Percentiles rank a stretch among this genome's conserved stretches.
phyloP scores from a whole-genome alignment of 83 land plant genomes.

The Picea abies region DNA sequence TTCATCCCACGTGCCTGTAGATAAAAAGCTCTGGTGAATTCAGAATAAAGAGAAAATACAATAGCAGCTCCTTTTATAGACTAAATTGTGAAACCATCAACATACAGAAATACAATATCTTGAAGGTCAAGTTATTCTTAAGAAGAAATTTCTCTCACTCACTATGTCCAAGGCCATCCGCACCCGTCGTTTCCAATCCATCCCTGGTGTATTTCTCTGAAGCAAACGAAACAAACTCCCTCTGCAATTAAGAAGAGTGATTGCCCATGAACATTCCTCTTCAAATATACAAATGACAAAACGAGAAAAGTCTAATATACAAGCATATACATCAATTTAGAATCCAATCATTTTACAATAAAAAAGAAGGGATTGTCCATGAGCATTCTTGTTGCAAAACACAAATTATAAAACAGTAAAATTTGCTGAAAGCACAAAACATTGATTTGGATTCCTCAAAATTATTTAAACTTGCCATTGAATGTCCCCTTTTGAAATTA shows the following conservation, averaged over 20 bases:
- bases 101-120: background rate
- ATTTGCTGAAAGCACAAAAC: background rate
- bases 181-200: constrained; percentile 79
- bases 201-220: constrained; percentile 61
- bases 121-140: background rate
- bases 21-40: background rate
- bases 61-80: background rate
- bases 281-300: background rate
- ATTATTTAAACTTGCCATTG: too few species aligned
- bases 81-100: background rate
- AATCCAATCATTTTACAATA: background rate
- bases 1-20: constrained; percentile 89
- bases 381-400: background rate
- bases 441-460: background rate
- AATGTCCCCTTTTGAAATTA: too few species aligned
- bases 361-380: background rate
- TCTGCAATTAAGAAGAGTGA: constrained; percentile 12
- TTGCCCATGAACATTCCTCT: background rate
- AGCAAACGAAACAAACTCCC: constrained; percentile 79
- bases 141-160: constrained; percentile 19
- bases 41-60: background rate
- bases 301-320: background rate
- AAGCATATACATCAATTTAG: background rate
- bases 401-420: background rate
- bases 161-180: constrained; percentile 87